phyloP scores from a whole-genome alignment of 352 stramenopile species.

The Phytopythium boreale region DNA sequence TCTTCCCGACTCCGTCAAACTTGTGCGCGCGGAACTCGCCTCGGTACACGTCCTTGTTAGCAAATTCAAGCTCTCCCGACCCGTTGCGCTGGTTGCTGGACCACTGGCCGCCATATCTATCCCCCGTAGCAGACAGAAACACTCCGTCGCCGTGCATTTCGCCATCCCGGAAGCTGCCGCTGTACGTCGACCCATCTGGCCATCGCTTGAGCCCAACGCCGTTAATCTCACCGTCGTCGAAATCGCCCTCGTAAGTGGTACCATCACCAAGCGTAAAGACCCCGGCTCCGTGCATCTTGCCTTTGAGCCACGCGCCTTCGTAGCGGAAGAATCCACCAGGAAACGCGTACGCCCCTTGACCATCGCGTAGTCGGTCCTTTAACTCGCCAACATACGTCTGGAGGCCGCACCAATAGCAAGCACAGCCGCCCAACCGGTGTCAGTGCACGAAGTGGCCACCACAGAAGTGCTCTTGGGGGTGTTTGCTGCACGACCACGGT shows the following conservation, averaged over 20 bases:
- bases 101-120: slow-evolving; percentile 62
- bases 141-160: slow-evolving; percentile 57
- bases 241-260: slow-evolving; percentile 46
- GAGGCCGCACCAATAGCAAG: not conserved
- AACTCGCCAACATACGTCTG: slow-evolving; percentile 41
- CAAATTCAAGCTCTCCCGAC: slow-evolving; percentile 28
- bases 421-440: not conserved
- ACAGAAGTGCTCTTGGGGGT: too few species aligned
- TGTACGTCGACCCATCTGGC: slow-evolving; percentile 57
- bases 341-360: slow-evolving; percentile 44
- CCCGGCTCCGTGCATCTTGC: slow-evolving; percentile 56
- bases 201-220: slow-evolving; percentile 49
- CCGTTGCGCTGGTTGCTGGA: slow-evolving; percentile 41
- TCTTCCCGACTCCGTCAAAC: slow-evolving; percentile 33
- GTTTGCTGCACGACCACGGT: too few species aligned
- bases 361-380: slow-evolving; percentile 41
- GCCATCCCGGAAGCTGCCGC: slow-evolving; percentile 43
- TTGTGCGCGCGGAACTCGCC: slow-evolving; percentile 42
- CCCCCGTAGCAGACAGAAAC: slow-evolving; percentile 30
- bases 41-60: slow-evolving; percentile 34
- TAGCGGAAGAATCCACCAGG: slow-evolving; percentile 49
- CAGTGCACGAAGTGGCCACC: not conserved
- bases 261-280: slow-evolving; percentile 35
- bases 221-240: slow-evolving; percentile 60
- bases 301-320: slow-evolving; percentile 54